These are phyloP conservation scores for Viridothelium virens DNA, from an alignment of 495 filamentous ascomycete species.

Conservation along the genomic window DNA sequence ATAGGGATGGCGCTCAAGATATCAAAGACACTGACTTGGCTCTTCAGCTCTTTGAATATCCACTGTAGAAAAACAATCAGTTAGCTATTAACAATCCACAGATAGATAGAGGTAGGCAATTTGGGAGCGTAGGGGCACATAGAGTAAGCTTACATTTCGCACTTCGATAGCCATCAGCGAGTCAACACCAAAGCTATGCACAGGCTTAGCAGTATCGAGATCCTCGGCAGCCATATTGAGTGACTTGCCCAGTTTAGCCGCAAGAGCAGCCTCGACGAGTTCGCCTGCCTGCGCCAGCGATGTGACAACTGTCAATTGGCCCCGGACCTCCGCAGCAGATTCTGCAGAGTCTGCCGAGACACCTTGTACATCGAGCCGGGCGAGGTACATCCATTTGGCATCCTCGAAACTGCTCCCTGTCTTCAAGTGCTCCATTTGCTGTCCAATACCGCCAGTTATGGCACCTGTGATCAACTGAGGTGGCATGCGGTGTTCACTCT, in stretches of 20 bases:
- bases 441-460: conserved; percentile 18
- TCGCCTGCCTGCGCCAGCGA: conserved; percentile 18
- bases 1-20: conserved; percentile 16
- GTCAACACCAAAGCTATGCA: conserved; percentile 3
- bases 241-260: conserved; percentile 8
- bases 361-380: conserved; percentile 18
- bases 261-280: conserved; percentile 1
- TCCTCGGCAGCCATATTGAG: conserved; percentile 11
- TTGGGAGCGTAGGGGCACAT: background rate
- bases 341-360: conserved; percentile 13
- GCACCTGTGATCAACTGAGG: conserved; percentile 20
- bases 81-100: background rate
- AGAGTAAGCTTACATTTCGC: background rate
- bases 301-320: conserved; percentile 15
- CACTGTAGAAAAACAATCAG: background rate
- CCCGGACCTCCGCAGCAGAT: conserved; percentile 10
- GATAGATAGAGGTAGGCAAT: background rate
- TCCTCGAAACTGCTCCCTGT: conserved; percentile 17
- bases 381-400: conserved; percentile 17
- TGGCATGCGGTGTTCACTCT: conserved; percentile 15
- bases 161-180: conserved; percentile 7
- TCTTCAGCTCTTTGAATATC: conserved; percentile 11
- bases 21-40: conserved; percentile 10
- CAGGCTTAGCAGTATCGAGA: conserved; percentile 5
- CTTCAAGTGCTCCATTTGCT: conserved; percentile 12